Conservation (phyloP, 305 asterid species). For the Fraxinus paxiana region DNA sequence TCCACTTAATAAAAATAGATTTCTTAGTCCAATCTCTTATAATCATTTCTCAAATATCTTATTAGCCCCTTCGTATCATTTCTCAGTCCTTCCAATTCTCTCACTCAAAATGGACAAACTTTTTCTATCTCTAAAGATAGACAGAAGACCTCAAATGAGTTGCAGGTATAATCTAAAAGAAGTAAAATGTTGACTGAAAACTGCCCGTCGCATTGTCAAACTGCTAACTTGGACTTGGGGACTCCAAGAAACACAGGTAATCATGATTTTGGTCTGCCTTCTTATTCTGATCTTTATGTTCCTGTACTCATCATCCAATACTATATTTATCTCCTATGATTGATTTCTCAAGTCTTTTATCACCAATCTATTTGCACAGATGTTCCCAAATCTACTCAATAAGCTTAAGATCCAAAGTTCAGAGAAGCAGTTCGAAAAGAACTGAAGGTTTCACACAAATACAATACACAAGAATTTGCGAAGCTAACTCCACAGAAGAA, state of each 20-base stretch:
- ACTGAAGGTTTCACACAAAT: neutral
- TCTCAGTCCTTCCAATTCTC: neutral
- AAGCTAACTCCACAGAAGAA: neutral
- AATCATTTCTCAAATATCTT: neutral
- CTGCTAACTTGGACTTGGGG: neutral
- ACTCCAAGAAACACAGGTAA: neutral
- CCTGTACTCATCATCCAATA: neutral
- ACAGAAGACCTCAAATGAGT: neutral
- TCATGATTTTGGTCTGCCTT: neutral
- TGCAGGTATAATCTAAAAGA: neutral
- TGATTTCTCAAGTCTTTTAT: neutral
- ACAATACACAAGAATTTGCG: neutral
- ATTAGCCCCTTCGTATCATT: neutral
- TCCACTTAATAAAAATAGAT: neutral
- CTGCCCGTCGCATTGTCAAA: neutral
- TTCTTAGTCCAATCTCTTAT: neutral
- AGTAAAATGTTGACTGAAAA: neutral
- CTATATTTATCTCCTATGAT: neutral
- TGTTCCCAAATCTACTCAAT: neutral
- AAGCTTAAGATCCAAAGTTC: neutral
- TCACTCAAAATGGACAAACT: neutral
- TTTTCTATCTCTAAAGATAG: neutral
- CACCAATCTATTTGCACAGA: neutral
- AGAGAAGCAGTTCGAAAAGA: neutral
- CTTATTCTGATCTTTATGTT: neutral